These are phyloP conservation scores for Penstemon eatonii DNA, from an alignment of 257 asterid genomes.

Conservation along the genomic window DNA sequence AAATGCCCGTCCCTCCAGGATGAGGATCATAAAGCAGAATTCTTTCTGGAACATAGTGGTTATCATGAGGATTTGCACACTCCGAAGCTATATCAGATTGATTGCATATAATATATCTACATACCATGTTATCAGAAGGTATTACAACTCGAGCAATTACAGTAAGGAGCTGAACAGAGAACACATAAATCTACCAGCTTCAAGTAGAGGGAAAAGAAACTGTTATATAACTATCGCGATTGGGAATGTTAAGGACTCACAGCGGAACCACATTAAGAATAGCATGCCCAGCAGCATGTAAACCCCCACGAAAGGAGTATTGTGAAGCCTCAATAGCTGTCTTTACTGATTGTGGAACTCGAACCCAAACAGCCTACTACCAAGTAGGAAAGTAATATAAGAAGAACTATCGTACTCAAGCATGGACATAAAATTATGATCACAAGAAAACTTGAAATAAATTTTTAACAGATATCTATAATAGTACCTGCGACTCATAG, in stretches of 20 bases:
- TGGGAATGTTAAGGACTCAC: slow-evolving; percentile 50
- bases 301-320: slow-evolving; percentile 78
- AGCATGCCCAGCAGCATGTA: slow-evolving; percentile 97
- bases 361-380: slow-evolving; percentile 93
- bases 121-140: slow-evolving; percentile 30
- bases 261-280: slow-evolving; percentile 82
- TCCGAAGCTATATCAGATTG: slow-evolving; percentile 87
- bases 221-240: slow-evolving; percentile 9
- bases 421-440: slow-evolving; percentile 8
- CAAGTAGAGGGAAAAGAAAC: slow-evolving; percentile 12
- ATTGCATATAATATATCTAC: slow-evolving; percentile 82
- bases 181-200: slow-evolving; percentile 20
- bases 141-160: slow-evolving; percentile 19
- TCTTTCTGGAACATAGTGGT: slow-evolving; percentile 79
- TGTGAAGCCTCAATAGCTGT: slow-evolving; percentile 50
- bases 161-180: slow-evolving; percentile 20
- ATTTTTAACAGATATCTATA: slow-evolving; percentile 14
- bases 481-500: slow-evolving; percentile 76
- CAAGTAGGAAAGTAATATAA: neutral
- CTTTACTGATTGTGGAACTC: slow-evolving; percentile 78
- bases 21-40: slow-evolving; percentile 90
- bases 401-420: neutral
- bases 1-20: slow-evolving; percentile 97
- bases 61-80: slow-evolving; percentile 83
- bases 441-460: slow-evolving; percentile 1